Evolutionary conservation across 1,284 basidiomycete genomes (phyloP).

Genomic region (Naganishia sp.): DNA sequence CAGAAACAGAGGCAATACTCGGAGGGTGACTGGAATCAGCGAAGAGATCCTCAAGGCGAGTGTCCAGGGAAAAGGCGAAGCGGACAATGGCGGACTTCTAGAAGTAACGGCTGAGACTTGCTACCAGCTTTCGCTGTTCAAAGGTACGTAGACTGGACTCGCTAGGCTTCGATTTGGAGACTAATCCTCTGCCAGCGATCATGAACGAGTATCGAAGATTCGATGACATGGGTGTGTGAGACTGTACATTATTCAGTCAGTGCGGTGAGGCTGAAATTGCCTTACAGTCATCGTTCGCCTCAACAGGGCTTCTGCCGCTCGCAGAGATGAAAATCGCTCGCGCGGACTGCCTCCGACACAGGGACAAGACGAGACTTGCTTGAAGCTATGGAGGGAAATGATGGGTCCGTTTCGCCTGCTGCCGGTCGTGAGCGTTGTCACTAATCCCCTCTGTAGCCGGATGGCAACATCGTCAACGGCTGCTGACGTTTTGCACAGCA

Average conservation of each 20-base stretch:
- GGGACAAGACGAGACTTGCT: conserved; percentile 64
- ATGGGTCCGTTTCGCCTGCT: conserved; percentile 62
- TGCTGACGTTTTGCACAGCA: conserved; percentile 74
- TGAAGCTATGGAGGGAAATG: conserved; percentile 76
- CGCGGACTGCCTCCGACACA: conserved; percentile 32
- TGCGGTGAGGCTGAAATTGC: not conserved
- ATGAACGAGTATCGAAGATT: conserved; percentile 79
- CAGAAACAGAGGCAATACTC: conserved; percentile 7
- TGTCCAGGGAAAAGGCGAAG: conserved; percentile 22
- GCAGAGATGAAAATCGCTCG: conserved; percentile 66
- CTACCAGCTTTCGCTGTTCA: conserved; percentile 76
- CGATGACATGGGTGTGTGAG: conserved; percentile 62
- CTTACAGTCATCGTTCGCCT: conserved; percentile 71
- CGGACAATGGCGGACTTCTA: conserved; percentile 17
- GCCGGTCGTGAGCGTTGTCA: not conserved
- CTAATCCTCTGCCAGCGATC: conserved; percentile 61
- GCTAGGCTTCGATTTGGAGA: not conserved
- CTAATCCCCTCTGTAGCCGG: conserved; percentile 60
- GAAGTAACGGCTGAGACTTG: conserved; percentile 59
- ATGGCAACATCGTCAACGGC: conserved; percentile 75
- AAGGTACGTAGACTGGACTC: conserved; percentile 60
- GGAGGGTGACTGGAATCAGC: conserved; percentile 1
- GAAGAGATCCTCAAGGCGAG: conserved; percentile 12
- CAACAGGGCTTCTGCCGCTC: conserved; percentile 76
- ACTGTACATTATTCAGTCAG: not conserved